Percentiles rank a stretch among this genome's conserved stretches.
Conservation (phyloP, 805 yeast species). For the Candida silvatica region DNA sequence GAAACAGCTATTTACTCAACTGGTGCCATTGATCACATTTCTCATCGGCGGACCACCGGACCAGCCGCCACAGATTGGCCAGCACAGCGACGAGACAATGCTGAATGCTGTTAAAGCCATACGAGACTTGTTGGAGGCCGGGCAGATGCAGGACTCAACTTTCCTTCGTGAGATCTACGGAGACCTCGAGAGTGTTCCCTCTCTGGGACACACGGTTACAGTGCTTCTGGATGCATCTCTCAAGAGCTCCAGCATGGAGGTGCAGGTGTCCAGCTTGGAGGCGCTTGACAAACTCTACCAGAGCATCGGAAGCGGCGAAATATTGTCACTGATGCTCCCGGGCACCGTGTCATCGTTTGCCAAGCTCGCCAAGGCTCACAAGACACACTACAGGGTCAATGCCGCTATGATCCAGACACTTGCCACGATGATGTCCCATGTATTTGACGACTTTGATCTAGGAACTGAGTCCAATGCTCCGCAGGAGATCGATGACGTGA, state of each 20-base stretch:
- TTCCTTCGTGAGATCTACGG: constrained; percentile 19
- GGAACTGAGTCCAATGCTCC: constrained; percentile 8
- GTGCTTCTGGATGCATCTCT: constrained; percentile 30
- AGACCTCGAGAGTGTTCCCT: constrained; percentile 29
- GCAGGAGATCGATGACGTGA: constrained; percentile 7
- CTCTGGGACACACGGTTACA: constrained; percentile 39
- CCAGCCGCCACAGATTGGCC: constrained; percentile 18
- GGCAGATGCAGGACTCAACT: constrained; percentile 20
- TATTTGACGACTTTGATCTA: constrained; percentile 35
- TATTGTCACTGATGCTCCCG: constrained; percentile 39
- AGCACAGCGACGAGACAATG: constrained; percentile 29
- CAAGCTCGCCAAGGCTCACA: constrained; percentile 20
- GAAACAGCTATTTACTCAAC: constrained; percentile 31
- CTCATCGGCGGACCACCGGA: constrained; percentile 37
- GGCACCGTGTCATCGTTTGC: constrained; percentile 39
- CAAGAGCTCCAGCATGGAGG: constrained; percentile 16
- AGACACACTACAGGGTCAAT: constrained; percentile 30
- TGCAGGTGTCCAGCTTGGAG: constrained; percentile 26
- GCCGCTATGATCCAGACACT: constrained; percentile 24
- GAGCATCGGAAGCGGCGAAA: constrained; percentile 36
- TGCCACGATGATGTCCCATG: constrained; percentile 21
- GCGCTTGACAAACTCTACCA: constrained; percentile 27
- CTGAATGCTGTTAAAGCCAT: constrained; percentile 28
- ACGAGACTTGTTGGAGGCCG: constrained; percentile 22
- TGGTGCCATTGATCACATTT: constrained; percentile 37